Conservation (phyloP, 1,139 yeast species). For the Protomyces gravidus region DNA sequence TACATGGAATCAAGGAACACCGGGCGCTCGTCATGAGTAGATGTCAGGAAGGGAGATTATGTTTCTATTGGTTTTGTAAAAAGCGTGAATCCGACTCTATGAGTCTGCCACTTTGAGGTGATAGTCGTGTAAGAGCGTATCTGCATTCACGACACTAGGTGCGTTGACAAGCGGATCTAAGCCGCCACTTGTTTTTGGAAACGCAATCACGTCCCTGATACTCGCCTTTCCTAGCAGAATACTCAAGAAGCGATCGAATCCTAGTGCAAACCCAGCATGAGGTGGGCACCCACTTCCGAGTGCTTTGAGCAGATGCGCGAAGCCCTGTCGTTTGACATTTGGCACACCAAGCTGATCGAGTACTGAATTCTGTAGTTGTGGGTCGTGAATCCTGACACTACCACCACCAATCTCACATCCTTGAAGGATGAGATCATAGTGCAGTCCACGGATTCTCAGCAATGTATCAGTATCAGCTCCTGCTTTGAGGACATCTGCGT, state of each 20-base stretch:
- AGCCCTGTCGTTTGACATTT: slow-evolving; percentile 50
- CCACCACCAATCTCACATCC: slow-evolving; percentile 99
- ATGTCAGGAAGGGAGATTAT: neutral
- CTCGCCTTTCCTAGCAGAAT: slow-evolving; percentile 71
- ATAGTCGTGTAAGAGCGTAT: slow-evolving; percentile 50
- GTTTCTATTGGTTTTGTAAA: neutral
- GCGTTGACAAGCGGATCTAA: slow-evolving; percentile 81
- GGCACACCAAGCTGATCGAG: slow-evolving; percentile 48
- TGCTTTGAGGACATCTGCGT: neutral
- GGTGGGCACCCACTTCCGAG: slow-evolving; percentile 94
- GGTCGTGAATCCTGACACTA: slow-evolving; percentile 87
- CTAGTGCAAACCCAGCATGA: slow-evolving; percentile 94
- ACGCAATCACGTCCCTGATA: slow-evolving; percentile 90
- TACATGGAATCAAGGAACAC: slow-evolving; percentile 50
- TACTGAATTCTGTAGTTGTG: slow-evolving; percentile 66
- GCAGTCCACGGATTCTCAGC: slow-evolving; percentile 75
- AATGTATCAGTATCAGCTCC: slow-evolving; percentile 44
- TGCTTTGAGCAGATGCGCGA: slow-evolving; percentile 81
- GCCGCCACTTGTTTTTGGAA: slow-evolving; percentile 89
- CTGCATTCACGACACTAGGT: slow-evolving; percentile 61
- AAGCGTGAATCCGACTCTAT: neutral
- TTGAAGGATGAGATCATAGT: slow-evolving; percentile 86
- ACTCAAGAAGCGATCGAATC: slow-evolving; percentile 89
- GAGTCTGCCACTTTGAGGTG: slow-evolving; percentile 39
- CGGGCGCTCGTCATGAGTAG: neutral